phyloP scores from a whole-genome alignment of 352 stramenopile species.

The Thalassiosira livingstoniorum region DNA sequence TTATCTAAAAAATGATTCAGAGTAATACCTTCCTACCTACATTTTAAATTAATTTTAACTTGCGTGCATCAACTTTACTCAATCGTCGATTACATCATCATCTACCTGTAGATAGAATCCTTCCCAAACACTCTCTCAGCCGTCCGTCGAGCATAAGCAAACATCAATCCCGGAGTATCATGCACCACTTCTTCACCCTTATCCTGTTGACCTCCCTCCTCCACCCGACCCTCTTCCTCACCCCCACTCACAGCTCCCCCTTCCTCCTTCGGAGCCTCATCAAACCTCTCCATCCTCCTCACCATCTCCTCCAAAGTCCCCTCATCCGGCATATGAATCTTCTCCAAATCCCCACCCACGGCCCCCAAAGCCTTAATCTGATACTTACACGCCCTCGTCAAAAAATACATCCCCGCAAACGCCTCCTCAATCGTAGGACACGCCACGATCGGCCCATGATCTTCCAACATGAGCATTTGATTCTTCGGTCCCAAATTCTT shows the following conservation, averaged over 20 bases:
- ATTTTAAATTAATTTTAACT: too few species aligned
- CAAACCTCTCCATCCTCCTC: constrained; percentile 56
- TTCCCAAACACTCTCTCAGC: constrained; percentile 54
- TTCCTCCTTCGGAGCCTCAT: constrained; percentile 39
- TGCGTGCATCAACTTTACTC: too few species aligned
- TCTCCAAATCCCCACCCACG: constrained; percentile 47
- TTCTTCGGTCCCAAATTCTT: constrained; percentile 54
- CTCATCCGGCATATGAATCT: constrained; percentile 51
- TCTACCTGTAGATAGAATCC: constrained; percentile 54
- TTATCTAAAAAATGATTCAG: too few species aligned
- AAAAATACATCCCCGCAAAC: constrained; percentile 61
- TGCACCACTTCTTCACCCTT: constrained; percentile 5
- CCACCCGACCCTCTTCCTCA: background rate
- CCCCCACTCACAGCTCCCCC: background rate
- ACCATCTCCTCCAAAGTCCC: constrained; percentile 48
- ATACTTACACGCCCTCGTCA: constrained; percentile 58
- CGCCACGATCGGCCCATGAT: constrained; percentile 61
- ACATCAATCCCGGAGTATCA: constrained; percentile 55
- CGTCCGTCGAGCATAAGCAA: constrained; percentile 53
- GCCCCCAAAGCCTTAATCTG: constrained; percentile 51
- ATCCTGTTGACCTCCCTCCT: background rate
- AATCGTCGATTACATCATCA: too few species aligned
- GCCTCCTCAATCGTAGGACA: constrained; percentile 58
- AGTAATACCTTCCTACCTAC: too few species aligned
- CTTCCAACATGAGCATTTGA: constrained; percentile 59